phyloP scores from a whole-genome alignment of 2,329 filamentous ascomycete genomes.

The Dactylellina cionopaga region DNA sequence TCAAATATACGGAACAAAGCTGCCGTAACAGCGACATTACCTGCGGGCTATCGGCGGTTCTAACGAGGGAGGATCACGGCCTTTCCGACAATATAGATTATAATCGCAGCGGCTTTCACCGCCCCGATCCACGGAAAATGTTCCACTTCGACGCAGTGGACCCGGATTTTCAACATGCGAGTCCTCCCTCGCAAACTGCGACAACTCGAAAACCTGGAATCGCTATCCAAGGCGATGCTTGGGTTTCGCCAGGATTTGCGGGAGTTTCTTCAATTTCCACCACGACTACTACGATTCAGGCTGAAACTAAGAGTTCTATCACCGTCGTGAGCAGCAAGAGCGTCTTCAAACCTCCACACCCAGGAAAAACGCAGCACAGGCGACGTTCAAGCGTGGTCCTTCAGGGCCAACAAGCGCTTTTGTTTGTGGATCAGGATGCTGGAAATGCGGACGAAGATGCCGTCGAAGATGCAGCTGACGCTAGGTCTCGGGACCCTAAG shows the following conservation, averaged over 20 bases:
- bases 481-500: conserved; percentile 19
- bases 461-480: conserved; percentile 25
- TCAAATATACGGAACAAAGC: conserved; percentile 19
- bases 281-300: conserved; percentile 19
- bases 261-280: conserved; percentile 33
- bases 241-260: conserved; percentile 48
- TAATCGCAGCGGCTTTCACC: neutral
- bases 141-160: conserved; percentile 52
- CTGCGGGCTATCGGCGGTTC: conserved; percentile 30
- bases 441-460: conserved; percentile 2
- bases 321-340: conserved; percentile 31
- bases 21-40: conserved; percentile 16
- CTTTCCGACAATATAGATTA: neutral
- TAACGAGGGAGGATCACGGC: neutral
- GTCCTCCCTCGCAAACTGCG: conserved; percentile 13
- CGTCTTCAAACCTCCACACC: conserved; percentile 29
- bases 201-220: conserved; percentile 9
- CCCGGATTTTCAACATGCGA: conserved; percentile 43
- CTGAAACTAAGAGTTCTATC: conserved; percentile 1
- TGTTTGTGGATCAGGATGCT: conserved; percentile 37
- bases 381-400: conserved; percentile 49
- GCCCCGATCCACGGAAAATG: conserved; percentile 4
- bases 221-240: conserved; percentile 34
- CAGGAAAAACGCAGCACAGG: conserved; percentile 4
- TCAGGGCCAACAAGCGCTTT: conserved; percentile 32